Evolutionary conservation across 2,329 filamentous ascomycete species (phyloP), one percentile per base, ranked within the genome.

Genomic region (Hymenoscyphus albidus): DNA sequence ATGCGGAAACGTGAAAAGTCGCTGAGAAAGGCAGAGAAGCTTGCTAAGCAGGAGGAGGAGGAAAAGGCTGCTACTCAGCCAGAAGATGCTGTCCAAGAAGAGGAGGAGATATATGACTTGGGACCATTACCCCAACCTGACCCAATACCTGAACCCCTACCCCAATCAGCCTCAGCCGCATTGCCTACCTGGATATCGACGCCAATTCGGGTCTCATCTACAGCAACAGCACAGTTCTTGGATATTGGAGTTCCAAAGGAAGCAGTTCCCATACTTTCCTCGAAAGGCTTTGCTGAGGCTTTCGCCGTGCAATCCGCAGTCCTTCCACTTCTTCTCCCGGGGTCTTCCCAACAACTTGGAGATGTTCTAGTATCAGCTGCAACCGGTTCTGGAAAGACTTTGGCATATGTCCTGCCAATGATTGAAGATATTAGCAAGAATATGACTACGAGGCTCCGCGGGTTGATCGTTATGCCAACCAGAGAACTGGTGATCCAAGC

Each of bases 331-430:
- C 82, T 99, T 5, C 80, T 96, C 3, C 88, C 86, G 27, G 85
- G 83, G 0, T 82, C 84, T 54, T 80, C 83, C 63, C 80, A 84
- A 42, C 83, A 87, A 42, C 79, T 84, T 1, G 90, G 92, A 5
- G 95, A 99, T 75, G 78, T 99, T 4, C 89, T 96, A 56, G 88
- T 99, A 2, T 95, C 93, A 7, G 95, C 96, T 0, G 91, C 94
- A 1, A 99, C 95, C 0, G 95, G 95, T 9, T 98, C 95, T 0
- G 95, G 95, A 64, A 99, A 99, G 76, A 99, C 95, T 0, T 77
- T 99, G 16, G 90, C 94, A 0, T 99, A 99, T 73, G 86, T 94
- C 0, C 80, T 99, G 2, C 95, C 95, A 0, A 87, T 99, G 65
- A 84, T 96, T 3, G 86, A 92, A 57, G 88, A 89, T 60, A 80